A percentile compares a stretch with the other conserved stretches of the same genome.
These are phyloP conservation scores for Cladosporium colombiae DNA, from an alignment of 2,329 filamentous ascomycete genomes.

Conservation along the genomic window DNA sequence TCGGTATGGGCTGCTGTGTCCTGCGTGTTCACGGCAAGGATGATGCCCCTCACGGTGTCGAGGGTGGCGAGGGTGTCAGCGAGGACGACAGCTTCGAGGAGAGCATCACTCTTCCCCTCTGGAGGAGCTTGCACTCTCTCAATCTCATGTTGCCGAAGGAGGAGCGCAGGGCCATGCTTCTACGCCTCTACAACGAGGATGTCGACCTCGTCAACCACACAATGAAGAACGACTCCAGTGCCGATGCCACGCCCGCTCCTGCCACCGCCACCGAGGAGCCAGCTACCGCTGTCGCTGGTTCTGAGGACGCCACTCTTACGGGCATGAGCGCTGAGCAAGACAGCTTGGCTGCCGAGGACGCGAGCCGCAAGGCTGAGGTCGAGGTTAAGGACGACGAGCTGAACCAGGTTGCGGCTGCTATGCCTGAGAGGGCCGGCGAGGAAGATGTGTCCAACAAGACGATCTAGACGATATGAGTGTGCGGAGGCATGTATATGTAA, in stretches of 20 bases:
- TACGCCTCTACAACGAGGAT: slow-evolving; percentile 87
- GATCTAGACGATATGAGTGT: slow-evolving; percentile 36
- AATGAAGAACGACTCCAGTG: slow-evolving; percentile 18
- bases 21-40: slow-evolving; percentile 72
- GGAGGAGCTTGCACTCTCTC: slow-evolving; percentile 87
- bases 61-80: slow-evolving; percentile 51
- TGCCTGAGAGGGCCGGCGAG: slow-evolving; percentile 47
- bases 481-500: slow-evolving; percentile 15
- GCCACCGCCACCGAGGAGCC: not conserved
- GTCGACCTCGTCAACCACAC: slow-evolving; percentile 74
- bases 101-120: slow-evolving; percentile 84
- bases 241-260: slow-evolving; percentile 10
- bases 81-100: slow-evolving; percentile 62
- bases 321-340: slow-evolving; percentile 38
- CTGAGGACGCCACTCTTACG: slow-evolving; percentile 2
- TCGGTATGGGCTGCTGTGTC: slow-evolving; percentile 90
- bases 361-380: slow-evolving; percentile 22
- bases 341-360: slow-evolving; percentile 43
- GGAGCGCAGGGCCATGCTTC: slow-evolving; percentile 84
- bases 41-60: not conserved
- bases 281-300: not conserved
- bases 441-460: slow-evolving; percentile 51
- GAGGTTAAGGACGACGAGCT: slow-evolving; percentile 41
- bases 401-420: slow-evolving; percentile 44
- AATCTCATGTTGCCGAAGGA: slow-evolving; percentile 99